These are phyloP conservation scores for Bryum argenteum DNA, from an alignment of 225 moss, liverwort and hornwort species.

Conservation along the genomic window DNA sequence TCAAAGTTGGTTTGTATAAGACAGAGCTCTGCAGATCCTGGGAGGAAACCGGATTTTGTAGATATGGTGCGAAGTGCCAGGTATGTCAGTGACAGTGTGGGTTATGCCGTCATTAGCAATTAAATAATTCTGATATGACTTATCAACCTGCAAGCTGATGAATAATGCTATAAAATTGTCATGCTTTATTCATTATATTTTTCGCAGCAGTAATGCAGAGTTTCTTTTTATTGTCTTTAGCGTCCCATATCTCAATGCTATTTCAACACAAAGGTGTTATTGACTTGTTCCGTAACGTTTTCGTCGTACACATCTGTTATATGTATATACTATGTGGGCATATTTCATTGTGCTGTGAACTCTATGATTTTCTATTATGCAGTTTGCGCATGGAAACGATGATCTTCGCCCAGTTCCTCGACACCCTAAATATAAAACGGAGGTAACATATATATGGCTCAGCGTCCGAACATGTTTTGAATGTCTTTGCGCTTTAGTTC, in stretches of 20 bases:
- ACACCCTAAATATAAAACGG: conserved; percentile 70
- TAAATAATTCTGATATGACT: not conserved
- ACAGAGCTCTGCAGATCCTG: conserved; percentile 70
- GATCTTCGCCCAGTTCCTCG: conserved; percentile 65
- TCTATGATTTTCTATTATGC: conserved; percentile 30
- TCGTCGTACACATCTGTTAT: not conserved
- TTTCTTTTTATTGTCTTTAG: not conserved
- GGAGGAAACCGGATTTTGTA: conserved; percentile 65
- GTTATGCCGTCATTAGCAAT: not conserved
- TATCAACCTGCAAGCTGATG: not conserved
- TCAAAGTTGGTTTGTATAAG: conserved; percentile 60
- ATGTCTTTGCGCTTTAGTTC: not conserved
- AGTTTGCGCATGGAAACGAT: conserved; percentile 69
- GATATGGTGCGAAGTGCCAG: conserved; percentile 64
- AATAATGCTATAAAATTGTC: not conserved
- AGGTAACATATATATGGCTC: conserved; percentile 38
- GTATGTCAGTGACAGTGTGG: conserved; percentile 29
- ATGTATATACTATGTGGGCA: not conserved
- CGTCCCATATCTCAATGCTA: not conserved
- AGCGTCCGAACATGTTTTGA: conserved; percentile 4
- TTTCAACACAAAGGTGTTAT: not conserved
- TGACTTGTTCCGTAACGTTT: not conserved
- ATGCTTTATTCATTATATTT: not conserved
- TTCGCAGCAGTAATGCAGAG: not conserved
- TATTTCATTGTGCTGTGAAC: conserved; percentile 16